phyloP scores from a whole-genome alignment of 139 green algal genomes.

The Gonium pectorale region DNA sequence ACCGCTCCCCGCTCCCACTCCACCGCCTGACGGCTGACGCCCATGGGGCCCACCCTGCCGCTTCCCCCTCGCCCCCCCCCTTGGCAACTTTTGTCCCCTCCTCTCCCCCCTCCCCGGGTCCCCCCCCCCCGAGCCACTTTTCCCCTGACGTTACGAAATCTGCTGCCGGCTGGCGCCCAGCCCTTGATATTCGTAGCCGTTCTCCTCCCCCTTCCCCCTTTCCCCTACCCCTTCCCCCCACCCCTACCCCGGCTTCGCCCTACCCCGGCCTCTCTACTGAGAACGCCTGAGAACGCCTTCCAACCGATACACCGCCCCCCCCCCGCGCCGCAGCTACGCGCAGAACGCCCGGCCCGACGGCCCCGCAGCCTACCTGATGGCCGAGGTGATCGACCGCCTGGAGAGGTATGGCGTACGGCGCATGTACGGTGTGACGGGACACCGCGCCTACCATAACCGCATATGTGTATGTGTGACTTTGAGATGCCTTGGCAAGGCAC shows the following conservation, averaged over 20 bases:
- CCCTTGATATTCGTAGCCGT: neutral
- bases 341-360: neutral
- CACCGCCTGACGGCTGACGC: too few species aligned
- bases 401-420: neutral
- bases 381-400: neutral
- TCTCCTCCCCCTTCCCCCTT: neutral
- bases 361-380: neutral
- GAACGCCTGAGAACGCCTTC: neutral
- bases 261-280: neutral
- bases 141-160: neutral
- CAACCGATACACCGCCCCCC: neutral
- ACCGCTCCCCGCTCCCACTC: too few species aligned
- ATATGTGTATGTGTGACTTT: too few species aligned
- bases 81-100: too few species aligned
- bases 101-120: too few species aligned
- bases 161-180: neutral
- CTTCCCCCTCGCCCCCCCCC: too few species aligned
- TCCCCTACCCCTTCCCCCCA: neutral
- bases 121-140: neutral
- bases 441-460: too few species aligned
- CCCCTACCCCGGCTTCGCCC: neutral
- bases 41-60: too few species aligned
- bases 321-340: neutral
- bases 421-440: too few species aligned
- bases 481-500: too few species aligned